phyloP scores from a whole-genome alignment of 1,284 basidiomycete genomes.

The Marasmius sp. region DNA sequence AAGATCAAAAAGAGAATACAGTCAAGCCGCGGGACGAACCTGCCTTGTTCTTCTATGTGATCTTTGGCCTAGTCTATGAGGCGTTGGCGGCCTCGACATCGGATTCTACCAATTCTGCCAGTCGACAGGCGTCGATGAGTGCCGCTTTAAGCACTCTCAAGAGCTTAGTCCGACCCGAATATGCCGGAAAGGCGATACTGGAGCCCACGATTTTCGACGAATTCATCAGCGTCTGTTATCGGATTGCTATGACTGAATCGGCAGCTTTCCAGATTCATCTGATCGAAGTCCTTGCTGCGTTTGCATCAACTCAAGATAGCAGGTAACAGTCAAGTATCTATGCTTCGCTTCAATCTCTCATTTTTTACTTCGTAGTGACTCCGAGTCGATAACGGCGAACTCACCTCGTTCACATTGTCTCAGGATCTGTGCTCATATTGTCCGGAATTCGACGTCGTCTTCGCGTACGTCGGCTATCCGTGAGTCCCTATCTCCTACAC shows the following conservation, averaged over 20 bases:
- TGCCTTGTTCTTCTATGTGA: conserved; percentile 79
- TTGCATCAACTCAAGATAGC: conserved; percentile 57
- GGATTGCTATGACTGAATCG: conserved; percentile 87
- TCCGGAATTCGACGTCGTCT: conserved; percentile 69
- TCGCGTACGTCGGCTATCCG: conserved; percentile 55
- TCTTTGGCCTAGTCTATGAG: conserved; percentile 94
- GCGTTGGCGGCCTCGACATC: conserved; percentile 73
- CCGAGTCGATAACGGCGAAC: conserved; percentile 42
- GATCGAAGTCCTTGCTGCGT: conserved; percentile 68
- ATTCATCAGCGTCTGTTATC: conserved; percentile 84
- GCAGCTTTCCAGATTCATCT: conserved; percentile 74
- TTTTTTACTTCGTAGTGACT: conserved; percentile 23
- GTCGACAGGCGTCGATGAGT: conserved; percentile 51
- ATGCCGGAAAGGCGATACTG: conserved; percentile 79
- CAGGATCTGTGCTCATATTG: conserved; percentile 76
- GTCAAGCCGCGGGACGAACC: conserved; percentile 65
- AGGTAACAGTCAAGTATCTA: conserved; percentile 5
- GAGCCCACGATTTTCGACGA: conserved; percentile 88
- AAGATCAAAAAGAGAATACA: conserved; percentile 19
- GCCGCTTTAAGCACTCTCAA: conserved; percentile 81
- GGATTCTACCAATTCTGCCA: conserved; percentile 43
- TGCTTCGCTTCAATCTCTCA: conserved; percentile 3
- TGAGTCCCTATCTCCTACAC: conserved; percentile 34
- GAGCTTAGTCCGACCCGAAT: conserved; percentile 75
- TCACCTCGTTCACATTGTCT: conserved; percentile 73